phyloP scores from a whole-genome alignment of 2,329 filamentous ascomycete species.

The Colletotrichum scovillei region DNA sequence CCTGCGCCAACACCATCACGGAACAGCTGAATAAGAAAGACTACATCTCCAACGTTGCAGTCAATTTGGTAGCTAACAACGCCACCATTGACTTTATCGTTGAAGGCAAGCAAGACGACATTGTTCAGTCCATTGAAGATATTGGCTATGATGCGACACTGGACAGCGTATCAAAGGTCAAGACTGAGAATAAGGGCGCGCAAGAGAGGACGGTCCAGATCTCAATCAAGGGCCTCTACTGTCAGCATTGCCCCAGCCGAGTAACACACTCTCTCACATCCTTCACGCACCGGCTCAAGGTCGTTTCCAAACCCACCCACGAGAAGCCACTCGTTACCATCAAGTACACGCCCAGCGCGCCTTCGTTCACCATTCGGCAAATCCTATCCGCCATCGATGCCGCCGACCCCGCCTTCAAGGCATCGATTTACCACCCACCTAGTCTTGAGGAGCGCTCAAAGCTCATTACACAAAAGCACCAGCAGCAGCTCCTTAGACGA shows the following conservation, averaged over 20 bases:
- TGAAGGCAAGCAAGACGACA: conserved; percentile 33
- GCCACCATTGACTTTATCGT: conserved; percentile 62
- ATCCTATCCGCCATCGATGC: conserved; percentile 76
- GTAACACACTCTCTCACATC: conserved; percentile 65
- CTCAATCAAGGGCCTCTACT: conserved; percentile 78
- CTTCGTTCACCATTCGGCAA: conserved; percentile 78
- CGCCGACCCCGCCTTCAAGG: conserved; percentile 73
- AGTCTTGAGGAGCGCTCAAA: conserved; percentile 86
- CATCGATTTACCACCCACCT: conserved; percentile 81
- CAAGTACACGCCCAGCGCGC: conserved; percentile 75
- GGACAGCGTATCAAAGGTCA: conserved; percentile 53
- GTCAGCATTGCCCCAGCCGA: conserved; percentile 74
- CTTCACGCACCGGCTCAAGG: conserved; percentile 61
- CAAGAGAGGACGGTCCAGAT: conserved; percentile 71
- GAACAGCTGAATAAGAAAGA: conserved; percentile 66
- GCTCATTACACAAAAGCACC: conserved; percentile 77
- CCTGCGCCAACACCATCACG: conserved; percentile 74
- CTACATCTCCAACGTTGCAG: conserved; percentile 62
- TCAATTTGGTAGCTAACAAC: conserved; percentile 71
- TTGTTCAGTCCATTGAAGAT: conserved; percentile 56
- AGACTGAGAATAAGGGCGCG: conserved; percentile 37
- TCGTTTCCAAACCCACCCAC: conserved; percentile 67
- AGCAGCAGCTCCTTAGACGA: conserved; percentile 75
- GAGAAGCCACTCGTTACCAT: conserved; percentile 76
- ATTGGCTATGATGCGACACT: conserved; percentile 70